A percentile compares a stretch with the other conserved stretches of the same genome.
Evolutionary conservation across 1,139 yeast species (phyloP).

Genomic region (Suhomyces maxii): DNA sequence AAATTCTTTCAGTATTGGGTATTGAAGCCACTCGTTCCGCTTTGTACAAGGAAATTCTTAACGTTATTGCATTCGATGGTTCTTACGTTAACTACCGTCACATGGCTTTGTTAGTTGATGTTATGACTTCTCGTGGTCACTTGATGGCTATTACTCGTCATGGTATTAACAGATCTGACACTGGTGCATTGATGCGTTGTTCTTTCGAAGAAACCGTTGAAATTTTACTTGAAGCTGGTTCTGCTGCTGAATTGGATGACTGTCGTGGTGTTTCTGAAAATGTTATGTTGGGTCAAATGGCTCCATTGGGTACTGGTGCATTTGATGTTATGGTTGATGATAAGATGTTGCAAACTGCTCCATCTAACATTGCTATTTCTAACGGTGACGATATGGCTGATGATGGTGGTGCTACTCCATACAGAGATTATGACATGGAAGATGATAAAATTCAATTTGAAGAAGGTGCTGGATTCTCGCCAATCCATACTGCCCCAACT

Average conservation of each 20-base stretch:
- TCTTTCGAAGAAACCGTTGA: conserved; percentile 99
- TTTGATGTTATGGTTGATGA: conserved; percentile 96
- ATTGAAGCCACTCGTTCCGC: conserved; percentile 98
- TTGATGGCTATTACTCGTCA: conserved; percentile 99
- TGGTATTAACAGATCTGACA: conserved; percentile 97
- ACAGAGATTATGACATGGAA: conserved; percentile 77
- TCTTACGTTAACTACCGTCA: conserved; percentile 98
- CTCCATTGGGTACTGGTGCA: conserved; percentile 98
- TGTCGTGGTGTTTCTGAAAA: conserved; percentile 99
- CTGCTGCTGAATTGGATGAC: conserved; percentile 95
- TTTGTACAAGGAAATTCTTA: conserved; percentile 86
- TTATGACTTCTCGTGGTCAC: conserved; percentile 98
- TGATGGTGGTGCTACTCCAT: conserved; percentile 95
- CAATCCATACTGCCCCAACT: conserved; percentile 84
- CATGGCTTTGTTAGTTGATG: conserved; percentile 95
- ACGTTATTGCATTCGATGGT: conserved; percentile 99
- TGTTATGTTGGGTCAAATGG: conserved; percentile 96
- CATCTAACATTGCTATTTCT: conserved; percentile 50
- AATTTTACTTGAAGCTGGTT: conserved; percentile 95
- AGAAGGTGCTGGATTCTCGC: conserved; percentile 90
- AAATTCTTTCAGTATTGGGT: conserved; percentile 91
- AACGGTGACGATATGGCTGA: conserved; percentile 31
- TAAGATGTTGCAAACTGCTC: conserved; percentile 70
- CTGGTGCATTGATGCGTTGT: conserved; percentile 99
- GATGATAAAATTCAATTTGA: conserved; percentile 75